These are phyloP conservation scores for Fusarium nurragi DNA, from an alignment of 2,329 filamentous ascomycete genomes.

Conservation along the genomic window DNA sequence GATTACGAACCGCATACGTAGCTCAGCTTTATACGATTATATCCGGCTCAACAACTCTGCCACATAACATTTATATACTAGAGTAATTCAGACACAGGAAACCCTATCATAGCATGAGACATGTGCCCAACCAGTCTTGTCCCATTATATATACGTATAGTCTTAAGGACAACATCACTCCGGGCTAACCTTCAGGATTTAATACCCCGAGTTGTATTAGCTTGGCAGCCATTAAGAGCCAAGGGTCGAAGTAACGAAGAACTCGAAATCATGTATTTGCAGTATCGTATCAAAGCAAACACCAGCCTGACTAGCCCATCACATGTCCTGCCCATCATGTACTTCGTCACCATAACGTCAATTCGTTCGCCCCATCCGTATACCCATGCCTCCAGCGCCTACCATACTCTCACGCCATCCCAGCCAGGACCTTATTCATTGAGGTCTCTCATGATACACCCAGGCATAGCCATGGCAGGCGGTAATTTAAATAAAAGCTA, in stretches of 20 bases:
- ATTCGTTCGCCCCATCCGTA: conserved; percentile 14
- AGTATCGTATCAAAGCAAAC: conserved; percentile 34
- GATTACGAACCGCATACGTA: no score
- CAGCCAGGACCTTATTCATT: conserved; percentile 4
- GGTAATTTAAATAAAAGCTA: conserved; percentile 22
- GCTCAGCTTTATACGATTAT: no score
- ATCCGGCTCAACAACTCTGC: no score
- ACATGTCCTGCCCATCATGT: conserved; percentile 16
- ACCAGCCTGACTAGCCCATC: conserved; percentile 26
- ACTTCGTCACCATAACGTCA: conserved; percentile 22
- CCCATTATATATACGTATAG: neutral
- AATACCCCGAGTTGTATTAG: neutral
- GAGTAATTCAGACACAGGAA: no score
- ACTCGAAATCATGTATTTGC: conserved; percentile 33
- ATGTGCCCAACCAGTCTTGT: neutral
- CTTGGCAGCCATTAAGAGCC: neutral
- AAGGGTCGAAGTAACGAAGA: neutral
- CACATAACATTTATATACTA: no score
- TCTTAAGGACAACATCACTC: neutral
- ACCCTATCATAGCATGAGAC: neutral
- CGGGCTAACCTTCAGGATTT: neutral
- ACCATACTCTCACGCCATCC: conserved; percentile 14
- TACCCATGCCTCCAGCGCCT: conserved; percentile 5
- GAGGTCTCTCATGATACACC: conserved; percentile 18
- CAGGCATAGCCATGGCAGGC: conserved; percentile 13